Evolutionary conservation across 2,329 filamentous ascomycete genomes (phyloP), one percentile per base, ranked within the genome.

Genomic region (Dactylonectria estremocensis): DNA sequence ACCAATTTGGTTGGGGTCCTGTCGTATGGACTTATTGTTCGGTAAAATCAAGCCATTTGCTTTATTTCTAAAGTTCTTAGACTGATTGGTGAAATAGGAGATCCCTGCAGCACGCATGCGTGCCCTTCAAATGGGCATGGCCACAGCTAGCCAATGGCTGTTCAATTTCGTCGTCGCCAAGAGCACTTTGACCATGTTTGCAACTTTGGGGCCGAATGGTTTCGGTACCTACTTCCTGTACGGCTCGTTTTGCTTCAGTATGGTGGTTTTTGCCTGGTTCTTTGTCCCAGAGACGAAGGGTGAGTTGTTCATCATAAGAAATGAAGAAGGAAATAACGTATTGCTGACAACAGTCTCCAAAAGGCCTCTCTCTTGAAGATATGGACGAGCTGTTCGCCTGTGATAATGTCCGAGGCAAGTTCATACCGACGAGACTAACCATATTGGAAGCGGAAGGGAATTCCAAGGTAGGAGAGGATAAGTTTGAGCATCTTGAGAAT

Each of bases 141-240:
- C 89, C 0, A 90, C 90, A 3, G 88, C 89, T 0, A 91, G 89
- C 1, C 90, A 92, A 73, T 92, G 90, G 90, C 77, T 92, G 5
- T 92, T 92, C 79, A 92, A 92, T 75, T 90, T 92, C 66, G 89
- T 92, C 4, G 89, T 92, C 48, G 89, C 90, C 5, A 82, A 46
- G n/a, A 48, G 45, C 10, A 33, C 43, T 24, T 28, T 46, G 31
- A 61, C 49, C 24, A 61, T 61, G 58, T 31, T 40, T 3, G 46
- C 13, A n/a, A 52, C 58, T 8, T 16, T 53, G 14, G 58, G 58
- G 14, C 16, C 11, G 10, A 20, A 35, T 48, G 58, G 58, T 24
- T 83, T 70, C 85, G 66, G 85, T 18, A 84, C 84, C 1, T 87
- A 85, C 75, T 83, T 87, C 68, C 83, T 87, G 75, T 87, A 87